Conservation (phyloP, 305 asterid species). For the Fraxinus xanthoxyloides region DNA sequence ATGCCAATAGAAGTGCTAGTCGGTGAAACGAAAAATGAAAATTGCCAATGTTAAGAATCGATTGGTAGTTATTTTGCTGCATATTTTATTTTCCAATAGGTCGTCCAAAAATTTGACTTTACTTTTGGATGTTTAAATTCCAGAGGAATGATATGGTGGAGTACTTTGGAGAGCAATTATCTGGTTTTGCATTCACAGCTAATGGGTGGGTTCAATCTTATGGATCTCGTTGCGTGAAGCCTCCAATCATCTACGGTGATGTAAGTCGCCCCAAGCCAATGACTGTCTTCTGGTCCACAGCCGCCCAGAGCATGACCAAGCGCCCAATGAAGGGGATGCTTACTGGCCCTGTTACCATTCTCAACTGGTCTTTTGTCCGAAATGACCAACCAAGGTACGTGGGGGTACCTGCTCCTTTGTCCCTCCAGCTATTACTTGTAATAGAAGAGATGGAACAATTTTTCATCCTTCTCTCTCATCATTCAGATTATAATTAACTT, state of each 20-base stretch:
- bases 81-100: background rate
- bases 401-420: background rate
- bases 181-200: constrained; percentile 94
- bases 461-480: background rate
- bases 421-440: background rate
- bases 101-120: background rate
- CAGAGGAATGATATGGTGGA: constrained; percentile 97
- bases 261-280: constrained; percentile 94
- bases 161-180: constrained; percentile 92
- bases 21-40: background rate
- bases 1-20: constrained; percentile 1
- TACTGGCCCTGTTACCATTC: constrained; percentile 96
- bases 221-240: constrained; percentile 98
- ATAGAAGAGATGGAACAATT: background rate
- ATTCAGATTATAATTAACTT: background rate
- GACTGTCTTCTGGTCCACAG: constrained; percentile 93
- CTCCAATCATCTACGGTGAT: constrained; percentile 96
- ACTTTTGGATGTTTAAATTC: constrained; percentile 18
- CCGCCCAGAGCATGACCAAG: constrained; percentile 93
- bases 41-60: background rate
- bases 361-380: constrained; percentile 94
- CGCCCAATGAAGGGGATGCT: constrained; percentile 99
- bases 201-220: constrained; percentile 98
- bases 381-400: constrained; percentile 89
- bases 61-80: background rate